Evolutionary conservation across 2,329 filamentous ascomycete genomes (phyloP), one percentile per base, ranked within the genome.

Genomic region (Ophioceras dolichostomum): DNA sequence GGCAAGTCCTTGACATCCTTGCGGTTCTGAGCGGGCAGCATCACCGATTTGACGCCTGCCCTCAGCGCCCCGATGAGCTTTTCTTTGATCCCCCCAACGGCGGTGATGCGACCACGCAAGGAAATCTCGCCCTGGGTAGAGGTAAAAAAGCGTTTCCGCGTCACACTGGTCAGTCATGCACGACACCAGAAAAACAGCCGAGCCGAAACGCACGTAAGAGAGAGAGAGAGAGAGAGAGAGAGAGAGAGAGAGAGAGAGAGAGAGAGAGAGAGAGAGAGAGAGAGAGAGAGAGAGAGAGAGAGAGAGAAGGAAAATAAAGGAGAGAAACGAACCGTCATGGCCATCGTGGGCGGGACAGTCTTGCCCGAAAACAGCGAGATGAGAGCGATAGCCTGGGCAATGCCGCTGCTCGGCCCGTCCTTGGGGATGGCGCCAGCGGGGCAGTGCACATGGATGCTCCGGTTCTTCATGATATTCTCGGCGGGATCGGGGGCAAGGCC

Each of bases 51-150:
- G 43, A 98, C 89, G 20, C 91, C 91, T 2, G 91, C 91, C 39
- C 89, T 74, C 53, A 93, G 68, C 8, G 91, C 91, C 17, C 91
- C 91, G 53, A 98, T 96, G 37, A 96, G 70, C 60, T 98, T 98
- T 73, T 98, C 89, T 62, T 96, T 95, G 64, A 98, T 96, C 14
- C 91, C 91, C 37, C 91, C 91, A 26, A 98, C 91, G 19, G 89
- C 86, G 60, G 91, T 85, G 39, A 98, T 83, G 45, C 87, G 78
- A 17, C 91, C 91, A 30, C 91, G 76, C 19, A 98, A 74, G 39
- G 83, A 86, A 43, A 80, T 76, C 52, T 80, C 76, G 44, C 76
- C 75, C 70, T 75, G 55, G 58, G 7, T 3, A 21, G 39, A 32
- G 24, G 41, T 30, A n/a, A n/a, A n/a, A n/a, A n/a, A n/a, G n/a